phyloP scores from a whole-genome alignment of 1,284 basidiomycete species.

The Trametes versicolor region DNA sequence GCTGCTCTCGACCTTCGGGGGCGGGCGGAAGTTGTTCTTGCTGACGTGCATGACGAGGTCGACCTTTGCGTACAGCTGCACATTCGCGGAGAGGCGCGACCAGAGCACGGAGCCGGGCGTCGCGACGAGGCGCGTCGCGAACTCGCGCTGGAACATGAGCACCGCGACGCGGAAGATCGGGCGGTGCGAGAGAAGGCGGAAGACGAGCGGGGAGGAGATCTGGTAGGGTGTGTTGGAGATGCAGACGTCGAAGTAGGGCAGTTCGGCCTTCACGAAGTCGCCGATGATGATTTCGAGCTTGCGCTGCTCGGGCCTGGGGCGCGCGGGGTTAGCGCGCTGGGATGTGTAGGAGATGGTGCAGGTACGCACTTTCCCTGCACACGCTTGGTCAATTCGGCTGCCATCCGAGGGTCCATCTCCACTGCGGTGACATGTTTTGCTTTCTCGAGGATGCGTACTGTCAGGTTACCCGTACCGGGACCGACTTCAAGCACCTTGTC shows the following conservation, averaged over 20 bases:
- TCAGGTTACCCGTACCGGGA: conserved; percentile 98
- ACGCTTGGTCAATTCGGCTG: conserved; percentile 95
- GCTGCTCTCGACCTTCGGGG: conserved; percentile 93
- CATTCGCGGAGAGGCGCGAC: conserved; percentile 96
- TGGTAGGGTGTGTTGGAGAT: conserved; percentile 99
- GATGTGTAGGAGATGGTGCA: conserved; percentile 15
- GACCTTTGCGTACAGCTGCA: conserved; percentile 95
- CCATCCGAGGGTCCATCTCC: conserved; percentile 99
- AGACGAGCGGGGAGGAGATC: conserved; percentile 98
- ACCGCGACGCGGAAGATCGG: conserved; percentile 95
- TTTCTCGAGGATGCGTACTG: conserved; percentile 93
- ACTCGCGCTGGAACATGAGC: conserved; percentile 99
- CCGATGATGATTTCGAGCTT: conserved; percentile 96
- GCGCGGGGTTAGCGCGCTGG: conserved; percentile 11
- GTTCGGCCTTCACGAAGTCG: conserved; percentile 96
- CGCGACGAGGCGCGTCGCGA: conserved; percentile 93
- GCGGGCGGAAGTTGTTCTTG: conserved; percentile 96
- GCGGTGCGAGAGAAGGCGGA: conserved; percentile 96
- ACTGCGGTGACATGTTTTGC: conserved; percentile 93
- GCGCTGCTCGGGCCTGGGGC: conserved; percentile 87
- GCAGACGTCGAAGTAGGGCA: conserved; percentile 99
- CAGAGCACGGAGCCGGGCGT: conserved; percentile 88
- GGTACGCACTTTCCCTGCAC: conserved; percentile 95
- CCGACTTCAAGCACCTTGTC: conserved; percentile 98
- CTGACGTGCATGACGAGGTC: conserved; percentile 98